Conservation (phyloP, 495 filamentous ascomycete species). For the Wilcoxina mikolae region DNA sequence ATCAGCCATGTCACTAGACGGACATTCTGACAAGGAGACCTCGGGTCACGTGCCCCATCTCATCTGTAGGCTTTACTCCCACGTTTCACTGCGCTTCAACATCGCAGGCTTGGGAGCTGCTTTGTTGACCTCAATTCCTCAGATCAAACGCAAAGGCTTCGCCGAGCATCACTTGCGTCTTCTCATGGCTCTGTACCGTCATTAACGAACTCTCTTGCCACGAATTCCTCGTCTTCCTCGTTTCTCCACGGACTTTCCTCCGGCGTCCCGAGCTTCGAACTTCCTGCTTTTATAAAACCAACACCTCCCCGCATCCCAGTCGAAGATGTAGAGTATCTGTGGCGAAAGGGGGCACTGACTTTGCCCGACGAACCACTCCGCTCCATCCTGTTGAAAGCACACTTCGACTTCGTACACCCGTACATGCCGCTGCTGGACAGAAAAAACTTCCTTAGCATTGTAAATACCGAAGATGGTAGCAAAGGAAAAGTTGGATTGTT, state of each 20-base stretch:
- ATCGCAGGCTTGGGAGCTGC: neutral
- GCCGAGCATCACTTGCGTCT: slow-evolving; percentile 39
- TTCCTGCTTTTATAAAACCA: slow-evolving; percentile 61
- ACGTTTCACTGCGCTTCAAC: slow-evolving; percentile 15
- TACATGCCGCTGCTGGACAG: slow-evolving; percentile 80
- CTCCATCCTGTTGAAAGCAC: slow-evolving; percentile 57
- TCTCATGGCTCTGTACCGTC: slow-evolving; percentile 34
- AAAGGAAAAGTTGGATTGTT: slow-evolving; percentile 58
- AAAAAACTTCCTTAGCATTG: slow-evolving; percentile 52
- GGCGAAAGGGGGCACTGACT: slow-evolving; percentile 57
- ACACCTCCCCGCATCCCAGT: slow-evolving; percentile 51
- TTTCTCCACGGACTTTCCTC: slow-evolving; percentile 32
- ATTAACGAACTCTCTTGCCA: slow-evolving; percentile 25
- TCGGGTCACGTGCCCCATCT: slow-evolving; percentile 44
- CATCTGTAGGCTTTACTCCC: slow-evolving; percentile 44
- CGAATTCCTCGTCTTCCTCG: slow-evolving; percentile 33
- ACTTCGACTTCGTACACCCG: slow-evolving; percentile 71
- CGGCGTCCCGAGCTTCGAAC: slow-evolving; percentile 30
- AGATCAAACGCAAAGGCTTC: slow-evolving; percentile 32
- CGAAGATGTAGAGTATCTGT: slow-evolving; percentile 62
- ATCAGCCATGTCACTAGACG: slow-evolving; percentile 19
- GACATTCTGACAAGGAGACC: slow-evolving; percentile 24
- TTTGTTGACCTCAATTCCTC: neutral
- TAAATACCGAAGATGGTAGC: slow-evolving; percentile 49
- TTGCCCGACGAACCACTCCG: slow-evolving; percentile 52